phyloP scores from a whole-genome alignment of 192 early-diverging fungal genomes.

The Coemansia sp. region DNA sequence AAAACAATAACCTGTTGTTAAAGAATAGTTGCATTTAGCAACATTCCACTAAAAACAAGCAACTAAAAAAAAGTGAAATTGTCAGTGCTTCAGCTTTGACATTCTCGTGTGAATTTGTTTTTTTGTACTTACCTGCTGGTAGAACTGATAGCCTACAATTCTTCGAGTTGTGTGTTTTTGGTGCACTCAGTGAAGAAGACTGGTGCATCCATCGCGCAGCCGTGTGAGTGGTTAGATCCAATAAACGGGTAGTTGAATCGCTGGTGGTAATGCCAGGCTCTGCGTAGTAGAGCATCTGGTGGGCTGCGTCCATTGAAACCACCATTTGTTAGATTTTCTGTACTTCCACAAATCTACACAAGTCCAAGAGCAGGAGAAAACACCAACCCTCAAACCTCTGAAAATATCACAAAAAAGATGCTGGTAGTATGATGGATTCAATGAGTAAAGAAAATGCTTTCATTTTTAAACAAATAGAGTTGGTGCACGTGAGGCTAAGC shows the following conservation, averaged over 20 bases:
- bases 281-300: too few species aligned
- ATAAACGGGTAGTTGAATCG: neutral
- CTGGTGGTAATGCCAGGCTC: too few species aligned
- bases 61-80: neutral
- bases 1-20: neutral
- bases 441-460: too few species aligned
- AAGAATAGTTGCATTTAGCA: constrained; percentile 3
- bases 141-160: neutral
- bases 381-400: neutral
- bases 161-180: neutral
- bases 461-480: neutral
- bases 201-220: neutral
- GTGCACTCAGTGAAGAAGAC: neutral
- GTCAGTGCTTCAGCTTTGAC: neutral
- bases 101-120: neutral
- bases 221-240: neutral
- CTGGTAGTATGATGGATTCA: neutral
- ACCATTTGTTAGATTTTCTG: neutral
- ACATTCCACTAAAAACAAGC: neutral
- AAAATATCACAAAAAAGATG: neutral
- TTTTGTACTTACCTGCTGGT: neutral
- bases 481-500: neutral
- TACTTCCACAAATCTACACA: neutral
- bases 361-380: neutral
- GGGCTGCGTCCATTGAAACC: neutral